Evolutionary conservation across 148 eudicot genomes (phyloP).

Genomic region (Hydrangea macrophylla): DNA sequence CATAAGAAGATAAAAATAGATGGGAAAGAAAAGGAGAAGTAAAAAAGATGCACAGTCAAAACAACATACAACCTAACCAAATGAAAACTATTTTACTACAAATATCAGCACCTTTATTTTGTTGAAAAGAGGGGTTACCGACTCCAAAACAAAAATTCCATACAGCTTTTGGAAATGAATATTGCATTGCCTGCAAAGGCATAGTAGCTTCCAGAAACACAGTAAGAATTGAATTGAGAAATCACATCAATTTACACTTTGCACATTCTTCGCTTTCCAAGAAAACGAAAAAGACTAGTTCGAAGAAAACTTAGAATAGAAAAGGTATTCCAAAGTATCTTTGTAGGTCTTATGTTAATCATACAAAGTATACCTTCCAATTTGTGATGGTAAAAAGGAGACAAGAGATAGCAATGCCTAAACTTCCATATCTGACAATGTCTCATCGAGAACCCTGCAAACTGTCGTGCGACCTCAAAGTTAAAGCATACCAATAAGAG

Average conservation of each 20-base stretch:
- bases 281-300: constrained; percentile 3
- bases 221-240: constrained; percentile 24
- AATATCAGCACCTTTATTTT: constrained; percentile 48
- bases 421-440: constrained; percentile 83
- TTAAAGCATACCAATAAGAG: too few species aligned
- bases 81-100: background rate
- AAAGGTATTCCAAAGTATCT: background rate
- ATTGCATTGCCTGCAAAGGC: constrained; percentile 91
- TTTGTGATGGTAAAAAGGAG: constrained; percentile 60
- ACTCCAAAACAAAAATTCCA: constrained; percentile 84
- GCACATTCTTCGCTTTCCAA: background rate
- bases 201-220: constrained; percentile 41
- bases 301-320: background rate
- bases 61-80: constrained; percentile 1
- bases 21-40: background rate
- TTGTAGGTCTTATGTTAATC: background rate
- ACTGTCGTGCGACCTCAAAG: constrained; percentile 53
- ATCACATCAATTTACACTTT: background rate
- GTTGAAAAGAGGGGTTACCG: constrained; percentile 45
- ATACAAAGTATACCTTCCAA: constrained; percentile 61
- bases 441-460: constrained; percentile 87
- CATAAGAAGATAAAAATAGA: background rate
- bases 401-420: constrained; percentile 78
- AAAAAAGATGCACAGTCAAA: background rate
- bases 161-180: constrained; percentile 92